These are phyloP conservation scores for Pelargonium exstipulatum DNA, from an alignment of 441 rosid genomes.

Conservation along the genomic window DNA sequence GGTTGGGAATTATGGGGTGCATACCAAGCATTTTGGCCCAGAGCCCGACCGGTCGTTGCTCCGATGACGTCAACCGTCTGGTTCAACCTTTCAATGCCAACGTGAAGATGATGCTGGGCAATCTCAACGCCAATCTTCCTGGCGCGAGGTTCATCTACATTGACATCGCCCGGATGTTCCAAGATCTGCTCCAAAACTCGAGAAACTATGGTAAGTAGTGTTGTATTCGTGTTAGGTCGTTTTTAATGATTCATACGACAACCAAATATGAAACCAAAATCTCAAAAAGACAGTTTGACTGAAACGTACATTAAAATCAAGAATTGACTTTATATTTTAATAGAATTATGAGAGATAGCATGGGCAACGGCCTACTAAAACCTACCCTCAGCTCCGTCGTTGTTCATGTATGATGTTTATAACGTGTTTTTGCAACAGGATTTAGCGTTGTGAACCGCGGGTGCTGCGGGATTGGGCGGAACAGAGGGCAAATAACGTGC, in stretches of 20 bases:
- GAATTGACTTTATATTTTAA: background rate
- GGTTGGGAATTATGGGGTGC: constrained; percentile 87
- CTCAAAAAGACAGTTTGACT: too few relatives aligned
- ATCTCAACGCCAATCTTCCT: constrained; percentile 55
- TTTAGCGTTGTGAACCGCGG: constrained; percentile 64
- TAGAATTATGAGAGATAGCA: too few relatives aligned
- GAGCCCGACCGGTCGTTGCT: constrained; percentile 56
- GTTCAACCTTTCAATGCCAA: constrained; percentile 70
- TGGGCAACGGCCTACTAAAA: too few relatives aligned
- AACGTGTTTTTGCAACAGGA: constrained; percentile 31
- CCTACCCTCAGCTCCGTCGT: too few relatives aligned
- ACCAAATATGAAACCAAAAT: too few relatives aligned
- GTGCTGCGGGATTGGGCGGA: constrained; percentile 85
- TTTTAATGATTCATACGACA: background rate
- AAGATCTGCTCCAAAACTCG: constrained; percentile 47
- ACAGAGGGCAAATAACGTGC: constrained; percentile 87
- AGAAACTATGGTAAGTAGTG: constrained; percentile 47
- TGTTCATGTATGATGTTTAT: too few relatives aligned
- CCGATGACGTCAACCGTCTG: constrained; percentile 65
- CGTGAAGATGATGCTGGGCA: constrained; percentile 62
- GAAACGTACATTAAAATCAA: too few relatives aligned
- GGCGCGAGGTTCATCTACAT: constrained; percentile 56
- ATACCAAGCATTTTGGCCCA: constrained; percentile 87
- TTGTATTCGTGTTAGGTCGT: background rate
- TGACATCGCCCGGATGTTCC: constrained; percentile 48